A percentile compares a stretch with the other conserved stretches of the same genome.
phyloP scores from a whole-genome alignment of 2,329 filamentous ascomycete species.

The Aspergillus sp. region DNA sequence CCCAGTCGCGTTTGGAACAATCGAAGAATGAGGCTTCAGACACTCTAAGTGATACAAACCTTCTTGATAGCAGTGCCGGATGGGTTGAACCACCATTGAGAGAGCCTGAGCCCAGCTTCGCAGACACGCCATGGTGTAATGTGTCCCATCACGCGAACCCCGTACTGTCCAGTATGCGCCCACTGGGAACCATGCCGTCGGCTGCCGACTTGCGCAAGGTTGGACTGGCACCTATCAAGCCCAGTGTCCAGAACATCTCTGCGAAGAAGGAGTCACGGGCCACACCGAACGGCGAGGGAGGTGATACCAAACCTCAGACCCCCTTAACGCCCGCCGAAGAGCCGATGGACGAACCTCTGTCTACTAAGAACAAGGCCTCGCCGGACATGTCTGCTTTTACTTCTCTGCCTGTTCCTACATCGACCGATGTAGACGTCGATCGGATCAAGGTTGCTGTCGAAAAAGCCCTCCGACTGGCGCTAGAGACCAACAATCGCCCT shows the following conservation, averaged over 20 bases:
- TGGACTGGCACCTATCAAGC: constrained; percentile 49
- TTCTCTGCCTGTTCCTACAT: constrained; percentile 25
- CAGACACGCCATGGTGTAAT: constrained; percentile 66
- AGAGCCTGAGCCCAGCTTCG: constrained; percentile 66
- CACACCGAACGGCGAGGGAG: constrained; percentile 15
- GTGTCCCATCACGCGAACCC: constrained; percentile 65
- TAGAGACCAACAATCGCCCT: constrained; percentile 31
- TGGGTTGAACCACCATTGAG: constrained; percentile 63
- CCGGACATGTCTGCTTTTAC: constrained; percentile 22
- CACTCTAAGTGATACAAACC: constrained; percentile 14
- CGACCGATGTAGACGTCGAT: constrained; percentile 31
- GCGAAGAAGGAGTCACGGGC: constrained; percentile 44
- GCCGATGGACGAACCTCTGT: constrained; percentile 9
- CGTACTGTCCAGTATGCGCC: constrained; percentile 80
- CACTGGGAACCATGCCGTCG: constrained; percentile 72
- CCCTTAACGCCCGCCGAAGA: constrained; percentile 21
- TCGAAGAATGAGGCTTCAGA: constrained; percentile 7
- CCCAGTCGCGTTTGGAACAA: constrained; percentile 22
- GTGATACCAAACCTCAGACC: constrained; percentile 17
- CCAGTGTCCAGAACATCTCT: constrained; percentile 44
- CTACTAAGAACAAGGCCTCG: constrained; percentile 15
- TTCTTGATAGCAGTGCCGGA: constrained; percentile 13
- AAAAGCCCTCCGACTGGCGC: constrained; percentile 30
- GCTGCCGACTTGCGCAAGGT: constrained; percentile 58
- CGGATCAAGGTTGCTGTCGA: constrained; percentile 31